Conservation (phyloP, 768 basidiomycete species). For the Lactarius indigo region DNA sequence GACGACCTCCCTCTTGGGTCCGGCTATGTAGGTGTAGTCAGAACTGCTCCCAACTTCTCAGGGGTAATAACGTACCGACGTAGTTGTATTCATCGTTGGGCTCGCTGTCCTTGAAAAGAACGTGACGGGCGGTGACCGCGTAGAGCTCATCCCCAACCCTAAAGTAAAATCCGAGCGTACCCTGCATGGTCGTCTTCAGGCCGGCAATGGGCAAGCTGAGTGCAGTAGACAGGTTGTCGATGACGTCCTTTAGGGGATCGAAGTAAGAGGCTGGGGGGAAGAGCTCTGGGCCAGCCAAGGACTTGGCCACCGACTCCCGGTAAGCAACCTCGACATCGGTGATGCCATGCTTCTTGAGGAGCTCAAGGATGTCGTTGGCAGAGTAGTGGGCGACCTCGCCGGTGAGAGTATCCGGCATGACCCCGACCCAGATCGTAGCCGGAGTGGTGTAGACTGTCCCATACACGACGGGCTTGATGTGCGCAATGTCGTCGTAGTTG, state of each 20-base stretch:
- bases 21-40: background rate
- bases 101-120: too few species aligned
- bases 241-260: constrained; percentile 34
- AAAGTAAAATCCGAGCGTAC: constrained; percentile 40
- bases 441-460: background rate
- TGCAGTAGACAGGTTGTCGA: constrained; percentile 36
- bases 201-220: constrained; percentile 29
- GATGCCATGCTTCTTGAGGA: constrained; percentile 24
- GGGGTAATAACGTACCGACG: constrained; percentile 16
- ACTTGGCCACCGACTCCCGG: constrained; percentile 27
- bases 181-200: constrained; percentile 34
- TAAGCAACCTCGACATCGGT: constrained; percentile 28
- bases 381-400: constrained; percentile 25
- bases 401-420: constrained; percentile 29
- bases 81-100: constrained; percentile 1
- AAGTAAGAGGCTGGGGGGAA: constrained; percentile 25
- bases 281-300: constrained; percentile 26
- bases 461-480: constrained; percentile 29
- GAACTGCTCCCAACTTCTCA: background rate
- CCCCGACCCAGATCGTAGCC: background rate
- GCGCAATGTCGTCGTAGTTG: constrained; percentile 23
- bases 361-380: constrained; percentile 24
- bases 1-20: constrained; percentile 1
- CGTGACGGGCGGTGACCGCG: constrained; percentile 36
- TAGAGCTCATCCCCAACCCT: constrained; percentile 32